Conservation (phyloP, 805 yeast species). For the Candida khao-thaluensis region DNA sequence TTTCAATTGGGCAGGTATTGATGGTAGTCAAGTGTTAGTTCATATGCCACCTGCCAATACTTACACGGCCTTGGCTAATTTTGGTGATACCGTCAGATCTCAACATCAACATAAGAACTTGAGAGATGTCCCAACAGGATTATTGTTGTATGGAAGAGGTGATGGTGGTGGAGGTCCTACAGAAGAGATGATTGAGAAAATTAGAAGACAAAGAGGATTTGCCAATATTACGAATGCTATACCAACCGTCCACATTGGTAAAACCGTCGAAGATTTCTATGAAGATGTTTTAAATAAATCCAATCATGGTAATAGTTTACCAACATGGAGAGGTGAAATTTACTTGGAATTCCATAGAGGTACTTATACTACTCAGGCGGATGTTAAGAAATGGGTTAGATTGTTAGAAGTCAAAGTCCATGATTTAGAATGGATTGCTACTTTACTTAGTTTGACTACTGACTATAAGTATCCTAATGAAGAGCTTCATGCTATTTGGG, state of each 20-base stretch:
- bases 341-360: constrained; percentile 96
- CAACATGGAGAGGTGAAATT: constrained; percentile 91
- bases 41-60: constrained; percentile 99
- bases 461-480: constrained; percentile 70
- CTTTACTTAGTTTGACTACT: constrained; percentile 61
- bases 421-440: constrained; percentile 82
- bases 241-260: constrained; percentile 79
- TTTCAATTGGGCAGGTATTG: constrained; percentile 93
- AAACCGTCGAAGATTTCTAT: constrained; percentile 77
- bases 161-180: constrained; percentile 99
- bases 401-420: constrained; percentile 71
- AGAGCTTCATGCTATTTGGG: constrained; percentile 76
- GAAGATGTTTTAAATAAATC: constrained; percentile 62
- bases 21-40: constrained; percentile 87
- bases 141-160: constrained; percentile 87
- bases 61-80: constrained; percentile 88
- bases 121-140: constrained; percentile 75
- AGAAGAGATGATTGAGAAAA: constrained; percentile 87
- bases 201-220: constrained; percentile 87
- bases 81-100: constrained; percentile 87
- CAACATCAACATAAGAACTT: constrained; percentile 79
- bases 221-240: constrained; percentile 81
- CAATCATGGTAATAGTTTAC: constrained; percentile 63
- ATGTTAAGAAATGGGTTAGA: constrained; percentile 79
- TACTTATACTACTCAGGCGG: constrained; percentile 92